phyloP scores from a whole-genome alignment of 176 grass and related monocot genomes.

The Oryza longistaminata region DNA sequence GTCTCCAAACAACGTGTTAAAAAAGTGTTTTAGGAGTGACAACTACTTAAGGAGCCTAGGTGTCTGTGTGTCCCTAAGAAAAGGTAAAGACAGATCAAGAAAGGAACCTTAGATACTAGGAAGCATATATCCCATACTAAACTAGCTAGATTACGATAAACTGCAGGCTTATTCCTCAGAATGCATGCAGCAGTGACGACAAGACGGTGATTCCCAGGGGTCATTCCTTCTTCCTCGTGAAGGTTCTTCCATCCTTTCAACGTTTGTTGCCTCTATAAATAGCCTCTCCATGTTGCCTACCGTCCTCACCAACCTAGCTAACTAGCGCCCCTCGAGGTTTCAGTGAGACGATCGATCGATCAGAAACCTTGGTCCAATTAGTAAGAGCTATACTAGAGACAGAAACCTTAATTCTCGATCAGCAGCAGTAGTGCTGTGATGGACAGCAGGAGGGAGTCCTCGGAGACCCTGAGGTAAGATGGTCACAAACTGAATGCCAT shows the following conservation, averaged over 20 bases:
- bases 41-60: not conserved
- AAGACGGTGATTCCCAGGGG: not conserved
- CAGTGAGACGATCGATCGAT: not conserved
- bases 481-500: conserved; percentile 18
- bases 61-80: not conserved
- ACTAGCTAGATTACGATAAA: conserved; percentile 9
- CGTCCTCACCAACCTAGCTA: conserved; percentile 30
- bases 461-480: conserved; percentile 61
- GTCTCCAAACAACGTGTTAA: not conserved
- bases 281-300: not conserved
- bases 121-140: not conserved
- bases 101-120: conserved; percentile 1
- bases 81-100: not conserved
- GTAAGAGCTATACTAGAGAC: not conserved
- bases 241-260: conserved; percentile 32
- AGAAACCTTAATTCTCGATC: not conserved
- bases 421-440: not conserved
- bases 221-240: not conserved
- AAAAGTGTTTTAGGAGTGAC: not conserved
- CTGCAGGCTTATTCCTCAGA: conserved; percentile 19
- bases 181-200: conserved; percentile 5
- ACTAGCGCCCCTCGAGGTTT: conserved; percentile 12
- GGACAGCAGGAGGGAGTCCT: conserved; percentile 51
- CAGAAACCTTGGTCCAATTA: conserved; percentile 2
- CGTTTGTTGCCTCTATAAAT: conserved; percentile 54